Evolutionary conservation across 1,284 basidiomycete genomes (phyloP).

Genomic region (Neotropicomus parvogracilis): DNA sequence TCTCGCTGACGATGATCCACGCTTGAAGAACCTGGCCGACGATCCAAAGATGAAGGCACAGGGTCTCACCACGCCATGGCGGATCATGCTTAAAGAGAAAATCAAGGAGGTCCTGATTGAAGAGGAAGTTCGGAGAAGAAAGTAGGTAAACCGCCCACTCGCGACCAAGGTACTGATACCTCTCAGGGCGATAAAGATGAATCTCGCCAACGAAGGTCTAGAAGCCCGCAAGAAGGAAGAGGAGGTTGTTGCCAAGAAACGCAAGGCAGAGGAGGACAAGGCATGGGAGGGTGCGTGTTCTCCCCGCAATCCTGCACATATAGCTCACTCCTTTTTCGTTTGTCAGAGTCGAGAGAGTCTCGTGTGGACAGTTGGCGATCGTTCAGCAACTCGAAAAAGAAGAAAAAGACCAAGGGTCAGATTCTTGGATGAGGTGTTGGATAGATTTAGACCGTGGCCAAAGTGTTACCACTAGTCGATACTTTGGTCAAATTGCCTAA

Average conservation of each 20-base stretch:
- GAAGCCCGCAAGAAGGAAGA: constrained; percentile 83
- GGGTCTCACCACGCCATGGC: constrained; percentile 51
- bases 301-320: neutral
- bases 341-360: constrained; percentile 65
- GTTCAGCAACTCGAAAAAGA: constrained; percentile 67
- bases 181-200: constrained; percentile 77
- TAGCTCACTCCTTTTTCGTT: neutral
- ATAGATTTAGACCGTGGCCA: neutral
- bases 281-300: constrained; percentile 70
- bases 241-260: constrained; percentile 66
- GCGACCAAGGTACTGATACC: constrained; percentile 2
- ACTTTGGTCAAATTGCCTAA: constrained; percentile 12
- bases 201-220: constrained; percentile 79
- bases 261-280: constrained; percentile 79
- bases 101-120: constrained; percentile 79
- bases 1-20: constrained; percentile 52
- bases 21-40: constrained; percentile 45
- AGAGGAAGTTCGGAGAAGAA: constrained; percentile 74
- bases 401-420: constrained; percentile 65
- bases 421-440: constrained; percentile 55
- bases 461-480: constrained; percentile 15
- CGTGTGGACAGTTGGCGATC: constrained; percentile 80
- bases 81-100: constrained; percentile 57
- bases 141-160: constrained; percentile 44
- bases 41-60: constrained; percentile 34